Evolutionary conservation across 1,284 basidiomycete genomes (phyloP).

Genomic region (Leccinum subatratum): DNA sequence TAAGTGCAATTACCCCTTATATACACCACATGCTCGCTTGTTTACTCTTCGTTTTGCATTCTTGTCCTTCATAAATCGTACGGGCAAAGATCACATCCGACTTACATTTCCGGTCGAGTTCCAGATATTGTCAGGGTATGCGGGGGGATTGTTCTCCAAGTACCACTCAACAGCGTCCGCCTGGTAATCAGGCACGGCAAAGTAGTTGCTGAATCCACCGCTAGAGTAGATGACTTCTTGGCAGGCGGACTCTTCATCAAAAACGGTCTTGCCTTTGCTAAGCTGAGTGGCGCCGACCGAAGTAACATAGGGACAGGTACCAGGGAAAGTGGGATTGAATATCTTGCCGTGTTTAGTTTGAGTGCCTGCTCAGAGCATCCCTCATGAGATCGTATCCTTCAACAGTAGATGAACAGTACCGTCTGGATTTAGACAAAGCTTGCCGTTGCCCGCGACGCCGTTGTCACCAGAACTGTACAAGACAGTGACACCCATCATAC

Average conservation of each 20-base stretch:
- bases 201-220: slow-evolving; percentile 45
- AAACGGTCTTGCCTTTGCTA: slow-evolving; percentile 30
- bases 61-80: background rate
- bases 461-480: slow-evolving; percentile 49
- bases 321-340: slow-evolving; percentile 50
- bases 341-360: slow-evolving; percentile 24
- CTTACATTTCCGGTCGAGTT: slow-evolving; percentile 46
- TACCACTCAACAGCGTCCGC: slow-evolving; percentile 22
- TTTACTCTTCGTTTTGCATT: no score
- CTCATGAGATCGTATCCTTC: background rate
- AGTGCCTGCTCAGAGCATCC: slow-evolving; percentile 9
- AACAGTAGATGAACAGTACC: slow-evolving; percentile 24
- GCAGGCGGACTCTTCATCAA: slow-evolving; percentile 32
- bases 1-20: no score
- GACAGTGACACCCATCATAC: slow-evolving; percentile 45
- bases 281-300: slow-evolving; percentile 47
- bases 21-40: no score
- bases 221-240: slow-evolving; percentile 34
- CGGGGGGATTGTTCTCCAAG: slow-evolving; percentile 26
- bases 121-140: slow-evolving; percentile 38
- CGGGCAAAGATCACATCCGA: background rate
- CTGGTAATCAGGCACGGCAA: slow-evolving; percentile 39
- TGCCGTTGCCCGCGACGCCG: slow-evolving; percentile 44
- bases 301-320: slow-evolving; percentile 44
- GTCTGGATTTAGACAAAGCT: slow-evolving; percentile 39